Evolutionary conservation across 169 alveolate species (phyloP), one percentile per base, ranked within the genome.

Genomic region (Cryptosporidium ubiquitum): DNA sequence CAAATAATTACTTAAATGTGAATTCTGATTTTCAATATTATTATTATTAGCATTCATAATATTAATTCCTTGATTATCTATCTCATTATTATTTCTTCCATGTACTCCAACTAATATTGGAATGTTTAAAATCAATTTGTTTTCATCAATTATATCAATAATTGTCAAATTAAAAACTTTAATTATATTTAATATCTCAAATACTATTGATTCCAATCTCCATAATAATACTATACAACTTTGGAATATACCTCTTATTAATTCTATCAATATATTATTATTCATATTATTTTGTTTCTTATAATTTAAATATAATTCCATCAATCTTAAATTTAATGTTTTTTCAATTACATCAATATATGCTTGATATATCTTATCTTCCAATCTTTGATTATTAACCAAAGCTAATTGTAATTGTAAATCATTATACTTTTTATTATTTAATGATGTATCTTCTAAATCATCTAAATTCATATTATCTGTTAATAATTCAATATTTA

Each of bases 231-330:
- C 55, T 12, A 66, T 61, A 26, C 79, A 79, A 29, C 75, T 37
- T 47, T 79, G 89, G 6, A 79, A 79, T 35, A 79, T 61, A 12
- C 89, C 75, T 42, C 89, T 58, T 20, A 79, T 79, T 26, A 79
- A 44, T 18, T 61, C 89, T 16, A 79, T 79, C 20, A 79, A 35
- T 31, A 64, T 64, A 61, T 79, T 79, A 29, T 64, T 40, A 66
- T 61, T 79, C 73, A 61, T 64, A 2, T 79, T 61, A 20, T 40
- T 20, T 31, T 44, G 35, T 40, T 64, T 64, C 37, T 42, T 79
- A n/a, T 61, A 35, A 31, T 79, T 33, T 0, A 20, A 40, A 79
- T 61, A 61, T 16, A 79, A 47, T 29, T 61, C 73, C 2, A 16
- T 64, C 37, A 79, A 58, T 64, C 89, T 79, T 40, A 61, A 61